These are phyloP conservation scores for Candida loeiensis DNA, from an alignment of 805 yeast species.

Conservation along the genomic window DNA sequence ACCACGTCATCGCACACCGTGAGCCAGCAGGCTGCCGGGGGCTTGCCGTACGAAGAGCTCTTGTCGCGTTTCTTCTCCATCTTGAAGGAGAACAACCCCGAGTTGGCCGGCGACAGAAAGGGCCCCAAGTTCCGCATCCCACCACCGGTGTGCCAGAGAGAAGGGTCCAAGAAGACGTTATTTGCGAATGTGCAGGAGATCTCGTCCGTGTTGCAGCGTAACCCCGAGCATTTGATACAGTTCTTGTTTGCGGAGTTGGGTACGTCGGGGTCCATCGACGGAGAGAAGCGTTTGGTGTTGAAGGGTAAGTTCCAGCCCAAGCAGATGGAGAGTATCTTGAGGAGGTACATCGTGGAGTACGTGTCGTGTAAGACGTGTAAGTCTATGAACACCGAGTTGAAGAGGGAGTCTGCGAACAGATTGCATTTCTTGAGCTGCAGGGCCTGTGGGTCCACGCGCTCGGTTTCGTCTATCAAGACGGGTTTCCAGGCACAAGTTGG, in stretches of 20 bases:
- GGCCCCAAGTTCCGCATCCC: constrained; percentile 94
- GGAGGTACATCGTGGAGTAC: constrained; percentile 94
- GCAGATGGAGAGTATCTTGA: constrained; percentile 92
- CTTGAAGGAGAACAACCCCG: constrained; percentile 92
- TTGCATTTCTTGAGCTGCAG: constrained; percentile 96
- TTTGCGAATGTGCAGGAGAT: constrained; percentile 96
- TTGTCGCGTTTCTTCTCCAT: constrained; percentile 82
- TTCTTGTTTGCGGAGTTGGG: constrained; percentile 97
- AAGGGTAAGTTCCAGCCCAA: constrained; percentile 98
- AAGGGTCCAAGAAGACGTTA: constrained; percentile 93
- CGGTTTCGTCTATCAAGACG: constrained; percentile 95
- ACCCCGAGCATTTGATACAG: constrained; percentile 95
- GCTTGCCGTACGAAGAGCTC: constrained; percentile 70
- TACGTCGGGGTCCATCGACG: constrained; percentile 98
- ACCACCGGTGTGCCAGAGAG: constrained; percentile 95
- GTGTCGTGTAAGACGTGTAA: constrained; percentile 99
- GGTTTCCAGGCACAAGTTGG: constrained; percentile 99
- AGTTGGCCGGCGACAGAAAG: constrained; percentile 93
- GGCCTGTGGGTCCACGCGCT: constrained; percentile 95
- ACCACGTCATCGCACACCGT: constrained; percentile 6
- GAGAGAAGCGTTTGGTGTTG: constrained; percentile 92
- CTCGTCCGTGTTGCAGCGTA: constrained; percentile 89
- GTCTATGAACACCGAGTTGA: constrained; percentile 92
- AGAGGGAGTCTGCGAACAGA: constrained; percentile 94
- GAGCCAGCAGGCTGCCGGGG: constrained; percentile 28